Evolutionary conservation across 2,329 filamentous ascomycete species (phyloP).

Genomic region (Gaeumannomyces sp.): DNA sequence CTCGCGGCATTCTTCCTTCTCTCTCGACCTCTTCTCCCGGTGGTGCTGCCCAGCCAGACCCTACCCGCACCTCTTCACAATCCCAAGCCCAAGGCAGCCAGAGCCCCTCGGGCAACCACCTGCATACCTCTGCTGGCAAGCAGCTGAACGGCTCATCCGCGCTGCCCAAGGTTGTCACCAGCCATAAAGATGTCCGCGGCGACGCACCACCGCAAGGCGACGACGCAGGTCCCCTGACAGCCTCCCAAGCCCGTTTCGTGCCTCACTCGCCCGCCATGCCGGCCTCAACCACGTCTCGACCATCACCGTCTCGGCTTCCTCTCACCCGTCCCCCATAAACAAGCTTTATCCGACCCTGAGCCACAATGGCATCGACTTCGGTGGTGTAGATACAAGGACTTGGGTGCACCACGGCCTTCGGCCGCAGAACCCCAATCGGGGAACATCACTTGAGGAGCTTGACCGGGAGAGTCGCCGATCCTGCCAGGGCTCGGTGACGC

Average conservation of each 20-base stretch:
- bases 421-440: slow-evolving; percentile 3
- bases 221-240: slow-evolving; percentile 2
- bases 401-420: slow-evolving; percentile 5
- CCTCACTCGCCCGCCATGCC: slow-evolving; percentile 7
- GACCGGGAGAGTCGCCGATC: slow-evolving; percentile 1
- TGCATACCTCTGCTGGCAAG: neutral
- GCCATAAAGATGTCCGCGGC: slow-evolving; percentile 8
- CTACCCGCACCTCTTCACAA: slow-evolving; percentile 2
- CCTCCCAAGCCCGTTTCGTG: slow-evolving; percentile 1
- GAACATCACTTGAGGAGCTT: neutral
- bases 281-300: slow-evolving; percentile 6
- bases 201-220: slow-evolving; percentile 1
- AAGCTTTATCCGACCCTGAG: slow-evolving; percentile 1
- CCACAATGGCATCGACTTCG: slow-evolving; percentile 2
- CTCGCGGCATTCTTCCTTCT: slow-evolving; percentile 41
- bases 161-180: no score
- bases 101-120: slow-evolving; percentile 3
- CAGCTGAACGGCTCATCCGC: slow-evolving; percentile 1
- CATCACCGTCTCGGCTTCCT: slow-evolving; percentile 1
- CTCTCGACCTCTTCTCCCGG: neutral
- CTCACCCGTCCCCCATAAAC: neutral
- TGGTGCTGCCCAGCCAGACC: slow-evolving; percentile 8
- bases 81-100: slow-evolving; percentile 5
- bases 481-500: neutral
- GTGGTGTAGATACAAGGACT: slow-evolving; percentile 4